Conservation (phyloP, 345 rosid species). For the Bruguiera gymnorhiza region DNA sequence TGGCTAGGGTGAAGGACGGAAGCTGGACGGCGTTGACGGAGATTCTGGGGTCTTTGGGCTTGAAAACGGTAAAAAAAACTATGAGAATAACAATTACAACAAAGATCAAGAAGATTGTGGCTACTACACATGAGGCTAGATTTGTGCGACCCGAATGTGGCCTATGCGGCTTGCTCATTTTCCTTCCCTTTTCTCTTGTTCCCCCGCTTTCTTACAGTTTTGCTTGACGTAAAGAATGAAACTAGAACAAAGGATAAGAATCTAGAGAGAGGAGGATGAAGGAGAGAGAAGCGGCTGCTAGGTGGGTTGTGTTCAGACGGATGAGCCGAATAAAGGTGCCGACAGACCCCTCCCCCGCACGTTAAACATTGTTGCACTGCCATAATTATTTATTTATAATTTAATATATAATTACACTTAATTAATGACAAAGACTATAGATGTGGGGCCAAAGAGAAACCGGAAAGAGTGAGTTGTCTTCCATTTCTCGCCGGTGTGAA, state of each 20-base stretch:
- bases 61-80: constrained; percentile 90
- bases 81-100: constrained; percentile 55
- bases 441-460: not conserved
- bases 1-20: constrained; percentile 81
- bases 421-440: no score
- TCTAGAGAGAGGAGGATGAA: not conserved
- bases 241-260: not conserved
- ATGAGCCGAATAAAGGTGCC: not conserved
- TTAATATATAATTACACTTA: no score
- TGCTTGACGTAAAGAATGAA: not conserved
- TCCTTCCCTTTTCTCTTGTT: not conserved
- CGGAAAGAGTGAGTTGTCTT: not conserved
- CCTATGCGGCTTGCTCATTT: constrained; percentile 34
- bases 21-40: constrained; percentile 82
- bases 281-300: not conserved
- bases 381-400: no score
- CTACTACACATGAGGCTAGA: constrained; percentile 89
- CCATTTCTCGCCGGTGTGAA: not conserved
- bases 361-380: no score
- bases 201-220: not conserved
- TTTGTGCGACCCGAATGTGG: constrained; percentile 64
- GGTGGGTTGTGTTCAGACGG: not conserved
- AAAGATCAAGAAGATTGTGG: constrained; percentile 76
- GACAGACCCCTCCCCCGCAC: no score
- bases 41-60: constrained; percentile 85